Base-by-base conservation (phyloP, 148 eudicot species). In the Chenopodium quinoa region DNA sequence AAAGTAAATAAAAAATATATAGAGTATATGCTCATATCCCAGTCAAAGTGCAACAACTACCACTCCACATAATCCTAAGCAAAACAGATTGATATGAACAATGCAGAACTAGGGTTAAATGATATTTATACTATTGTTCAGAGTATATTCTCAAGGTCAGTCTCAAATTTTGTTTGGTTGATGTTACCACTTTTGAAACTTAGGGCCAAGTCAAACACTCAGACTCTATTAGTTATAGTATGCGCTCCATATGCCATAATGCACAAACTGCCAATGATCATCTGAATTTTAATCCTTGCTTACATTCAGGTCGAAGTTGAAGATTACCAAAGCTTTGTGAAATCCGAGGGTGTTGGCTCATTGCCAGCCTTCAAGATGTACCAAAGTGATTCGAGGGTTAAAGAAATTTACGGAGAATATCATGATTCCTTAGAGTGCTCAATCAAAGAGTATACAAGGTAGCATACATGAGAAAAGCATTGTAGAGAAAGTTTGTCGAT, bases 351-450 rank as follows among this genome's bases (percentile, higher is more conserved):
- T 23, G 82, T 88, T 31, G 73, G 77, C 71, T 81, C 89, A 72
- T 62, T 88, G 46, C 95, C 93, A 27, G 81, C 82, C 22, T 92
- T 90, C 86, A 86, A 77, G 58, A 83, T 92, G 79, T 92, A 90
- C 84, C 88, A 78, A 75, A 86, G 81, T 20, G 92, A 93, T 19
- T 80, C 88, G 68, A 83, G 71, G 64, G 83, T 73, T 23, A 86
- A 80, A 75, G 85, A 89, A 78, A 75, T 92, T 75, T 81, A 86
- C 0, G 90, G 93, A 20, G 84, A 90, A 73, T 86, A 87, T 60
- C 88, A 80, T 22, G 87, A 89, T 52, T 83, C 79, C 1, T 79
- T 92, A 78, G 93, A 92, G 83, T 80, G 80, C 81, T 82, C 87
- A 12, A 81, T 92, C 74, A 82, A 83, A 73, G 86, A 85, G 29